phyloP scores from a whole-genome alignment of 2,329 filamentous ascomycete genomes.

The Polytolypa hystricis region DNA sequence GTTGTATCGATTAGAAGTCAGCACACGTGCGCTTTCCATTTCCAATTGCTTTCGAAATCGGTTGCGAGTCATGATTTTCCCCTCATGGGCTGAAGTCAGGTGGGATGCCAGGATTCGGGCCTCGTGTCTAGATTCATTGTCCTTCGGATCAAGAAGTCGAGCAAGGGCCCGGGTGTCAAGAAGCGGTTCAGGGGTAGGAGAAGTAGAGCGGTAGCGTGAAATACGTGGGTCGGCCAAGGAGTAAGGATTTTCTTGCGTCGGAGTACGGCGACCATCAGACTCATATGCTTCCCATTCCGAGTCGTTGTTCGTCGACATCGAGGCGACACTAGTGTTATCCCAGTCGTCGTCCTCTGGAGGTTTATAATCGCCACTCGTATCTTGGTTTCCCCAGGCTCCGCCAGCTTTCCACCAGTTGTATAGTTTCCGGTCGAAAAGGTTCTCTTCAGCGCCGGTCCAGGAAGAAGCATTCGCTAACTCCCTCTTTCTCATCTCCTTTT shows the following conservation, averaged over 20 bases:
- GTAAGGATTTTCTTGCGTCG: conserved; percentile 55
- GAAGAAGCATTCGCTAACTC: conserved; percentile 34
- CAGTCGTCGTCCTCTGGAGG: conserved; percentile 47
- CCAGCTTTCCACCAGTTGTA: conserved; percentile 79
- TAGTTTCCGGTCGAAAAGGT: conserved; percentile 58
- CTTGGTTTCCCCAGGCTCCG: conserved; percentile 73
- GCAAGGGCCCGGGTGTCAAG: conserved; percentile 61
- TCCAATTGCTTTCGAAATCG: conserved; percentile 59
- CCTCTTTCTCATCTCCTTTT: conserved; percentile 61
- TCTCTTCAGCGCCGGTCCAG: conserved; percentile 45
- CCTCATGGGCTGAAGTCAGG: conserved; percentile 45
- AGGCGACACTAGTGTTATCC: conserved; percentile 74
- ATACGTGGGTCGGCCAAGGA: conserved; percentile 11
- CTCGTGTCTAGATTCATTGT: conserved; percentile 65
- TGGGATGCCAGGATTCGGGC: conserved; percentile 73
- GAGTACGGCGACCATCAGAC: conserved; percentile 52
- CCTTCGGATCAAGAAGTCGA: conserved; percentile 68
- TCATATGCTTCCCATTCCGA: conserved; percentile 40
- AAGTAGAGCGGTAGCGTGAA: conserved; percentile 20
- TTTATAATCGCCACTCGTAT: conserved; percentile 68
- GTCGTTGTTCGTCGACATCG: conserved; percentile 45
- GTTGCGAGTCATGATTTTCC: conserved; percentile 68
- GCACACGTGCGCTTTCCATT: conserved; percentile 57
- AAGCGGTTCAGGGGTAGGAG: conserved; percentile 50
- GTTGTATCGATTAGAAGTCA: conserved; percentile 39